phyloP scores from a whole-genome alignment of 1,284 basidiomycete species.

The Malassezia psittaci region DNA sequence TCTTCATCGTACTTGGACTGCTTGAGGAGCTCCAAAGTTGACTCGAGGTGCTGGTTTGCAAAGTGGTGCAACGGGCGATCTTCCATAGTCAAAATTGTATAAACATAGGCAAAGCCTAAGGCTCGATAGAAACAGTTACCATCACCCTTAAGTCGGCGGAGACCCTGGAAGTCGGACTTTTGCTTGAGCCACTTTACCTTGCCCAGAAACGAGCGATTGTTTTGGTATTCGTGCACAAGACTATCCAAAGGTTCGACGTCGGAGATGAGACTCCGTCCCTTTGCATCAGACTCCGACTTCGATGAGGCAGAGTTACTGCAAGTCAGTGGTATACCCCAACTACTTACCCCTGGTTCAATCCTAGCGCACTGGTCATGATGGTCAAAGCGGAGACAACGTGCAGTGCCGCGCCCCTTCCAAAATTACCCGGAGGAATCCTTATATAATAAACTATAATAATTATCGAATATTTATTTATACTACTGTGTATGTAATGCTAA shows the following conservation, averaged over 20 bases:
- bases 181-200: slow-evolving; percentile 33
- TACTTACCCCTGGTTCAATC: background rate
- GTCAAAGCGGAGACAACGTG: background rate
- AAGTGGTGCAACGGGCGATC: slow-evolving; percentile 27
- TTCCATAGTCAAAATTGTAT: slow-evolving; percentile 26
- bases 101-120: slow-evolving; percentile 34
- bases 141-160: slow-evolving; percentile 32
- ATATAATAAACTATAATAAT: too few relatives aligned
- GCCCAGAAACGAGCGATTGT: slow-evolving; percentile 21
- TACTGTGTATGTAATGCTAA: too few relatives aligned
- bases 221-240: slow-evolving; percentile 23
- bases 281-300: too few relatives aligned
- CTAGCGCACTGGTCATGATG: background rate
- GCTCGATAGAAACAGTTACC: slow-evolving; percentile 44
- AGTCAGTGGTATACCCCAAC: background rate
- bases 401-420: too few relatives aligned
- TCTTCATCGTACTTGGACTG: slow-evolving; percentile 28
- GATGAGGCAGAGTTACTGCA: too few relatives aligned
- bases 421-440: too few relatives aligned
- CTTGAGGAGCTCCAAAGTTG: slow-evolving; percentile 26
- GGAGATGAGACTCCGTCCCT: slow-evolving; percentile 15
- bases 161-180: slow-evolving; percentile 23
- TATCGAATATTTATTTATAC: too few relatives aligned
- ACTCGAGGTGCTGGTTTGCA: slow-evolving; percentile 28
- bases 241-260: slow-evolving; percentile 26